A percentile compares a stretch with the other conserved stretches of the same genome.
These are phyloP conservation scores for Linum tenue DNA, from an alignment of 345 rosid species.

Conservation along the genomic window DNA sequence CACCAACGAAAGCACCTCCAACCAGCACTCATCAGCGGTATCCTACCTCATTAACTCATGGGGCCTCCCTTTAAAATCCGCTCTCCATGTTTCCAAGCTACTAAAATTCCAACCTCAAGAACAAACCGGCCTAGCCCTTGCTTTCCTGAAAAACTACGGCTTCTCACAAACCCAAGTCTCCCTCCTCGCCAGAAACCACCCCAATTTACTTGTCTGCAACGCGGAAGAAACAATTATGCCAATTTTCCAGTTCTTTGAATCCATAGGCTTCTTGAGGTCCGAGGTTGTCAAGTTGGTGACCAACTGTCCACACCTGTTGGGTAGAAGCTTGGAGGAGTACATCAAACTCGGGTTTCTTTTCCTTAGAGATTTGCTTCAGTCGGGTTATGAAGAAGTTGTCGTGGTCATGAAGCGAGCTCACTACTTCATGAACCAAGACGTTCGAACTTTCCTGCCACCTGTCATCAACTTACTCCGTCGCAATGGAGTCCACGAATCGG, in stretches of 20 bases:
- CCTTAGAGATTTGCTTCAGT: slow-evolving; percentile 15
- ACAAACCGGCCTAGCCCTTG: background rate
- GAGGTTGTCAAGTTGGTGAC: slow-evolving; percentile 8
- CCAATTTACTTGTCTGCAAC: slow-evolving; percentile 12
- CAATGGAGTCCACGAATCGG: slow-evolving; percentile 21
- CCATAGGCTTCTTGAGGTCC: slow-evolving; percentile 11
- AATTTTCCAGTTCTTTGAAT: slow-evolving; percentile 21
- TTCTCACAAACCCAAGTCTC: slow-evolving; percentile 23
- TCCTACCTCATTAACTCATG: slow-evolving; percentile 17
- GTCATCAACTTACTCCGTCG: slow-evolving; percentile 14
- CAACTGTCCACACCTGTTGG: slow-evolving; percentile 11
- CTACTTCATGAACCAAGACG: background rate
- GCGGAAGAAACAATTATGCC: slow-evolving; percentile 20
- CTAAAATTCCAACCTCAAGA: background rate
- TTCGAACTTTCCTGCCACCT: background rate
- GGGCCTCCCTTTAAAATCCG: slow-evolving; percentile 16
- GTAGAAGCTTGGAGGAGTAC: slow-evolving; percentile 13
- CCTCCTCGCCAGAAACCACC: slow-evolving; percentile 13
- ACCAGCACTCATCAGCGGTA: slow-evolving; percentile 7
- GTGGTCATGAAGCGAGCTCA: background rate
- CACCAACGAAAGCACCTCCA: no score
- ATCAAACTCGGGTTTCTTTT: background rate
- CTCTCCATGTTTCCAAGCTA: slow-evolving; percentile 2
- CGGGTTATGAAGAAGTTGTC: slow-evolving; percentile 6
- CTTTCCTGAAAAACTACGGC: slow-evolving; percentile 8